Conservation (phyloP, 2,329 filamentous ascomycete genomes). For the Cytospora piceicola region DNA sequence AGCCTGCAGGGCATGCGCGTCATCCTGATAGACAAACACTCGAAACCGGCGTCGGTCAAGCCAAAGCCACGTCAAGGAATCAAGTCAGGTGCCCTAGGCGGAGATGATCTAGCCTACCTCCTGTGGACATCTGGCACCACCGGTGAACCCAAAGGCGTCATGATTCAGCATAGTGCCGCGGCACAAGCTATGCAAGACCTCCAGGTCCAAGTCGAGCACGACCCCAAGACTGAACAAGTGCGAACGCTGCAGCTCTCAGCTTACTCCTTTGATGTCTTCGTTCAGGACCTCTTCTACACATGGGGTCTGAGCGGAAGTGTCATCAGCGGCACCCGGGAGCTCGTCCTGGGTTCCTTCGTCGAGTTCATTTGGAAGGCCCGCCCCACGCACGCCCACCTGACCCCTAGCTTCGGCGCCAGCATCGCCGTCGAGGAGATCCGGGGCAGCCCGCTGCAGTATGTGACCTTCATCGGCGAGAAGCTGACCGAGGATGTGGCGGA, state of each 20-base stretch:
- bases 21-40: slow-evolving; percentile 38
- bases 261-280: slow-evolving; percentile 38
- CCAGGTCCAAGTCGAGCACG: slow-evolving; percentile 40
- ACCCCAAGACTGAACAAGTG: slow-evolving; percentile 31
- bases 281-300: slow-evolving; percentile 68
- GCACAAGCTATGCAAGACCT: slow-evolving; percentile 43
- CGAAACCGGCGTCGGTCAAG: slow-evolving; percentile 9
- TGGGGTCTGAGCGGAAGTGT: slow-evolving; percentile 64
- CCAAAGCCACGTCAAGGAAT: slow-evolving; percentile 23
- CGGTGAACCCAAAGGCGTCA: slow-evolving; percentile 42
- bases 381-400: slow-evolving; percentile 20
- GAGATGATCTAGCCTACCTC: slow-evolving; percentile 38
- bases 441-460: slow-evolving; percentile 22
- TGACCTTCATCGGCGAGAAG: slow-evolving; percentile 43
- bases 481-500: slow-evolving; percentile 40
- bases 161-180: slow-evolving; percentile 41
- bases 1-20: slow-evolving; percentile 37
- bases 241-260: slow-evolving; percentile 23
- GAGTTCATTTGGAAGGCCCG: slow-evolving; percentile 19
- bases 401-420: slow-evolving; percentile 20
- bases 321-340: slow-evolving; percentile 60
- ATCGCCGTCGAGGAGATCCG: slow-evolving; percentile 33
- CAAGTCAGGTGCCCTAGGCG: neutral
- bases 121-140: slow-evolving; percentile 42
- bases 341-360: slow-evolving; percentile 56